Evolutionary conservation across 2,329 filamentous ascomycete genomes (phyloP).

Genomic region (Aspergillus sp.): DNA sequence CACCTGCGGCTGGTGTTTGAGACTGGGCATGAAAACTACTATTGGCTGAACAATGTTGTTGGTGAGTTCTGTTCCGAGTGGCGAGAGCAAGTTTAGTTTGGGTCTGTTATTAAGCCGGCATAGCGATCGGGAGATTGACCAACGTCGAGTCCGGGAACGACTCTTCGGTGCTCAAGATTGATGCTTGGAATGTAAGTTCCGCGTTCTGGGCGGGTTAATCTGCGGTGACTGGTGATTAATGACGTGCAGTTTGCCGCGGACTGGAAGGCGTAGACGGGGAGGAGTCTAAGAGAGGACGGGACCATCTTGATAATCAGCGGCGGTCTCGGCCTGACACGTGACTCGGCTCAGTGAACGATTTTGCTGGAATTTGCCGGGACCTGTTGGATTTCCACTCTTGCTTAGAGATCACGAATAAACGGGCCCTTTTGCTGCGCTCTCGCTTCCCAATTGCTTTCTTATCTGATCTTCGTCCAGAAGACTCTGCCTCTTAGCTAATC

Average conservation of each 20-base stretch:
- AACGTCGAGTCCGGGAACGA: constrained; percentile 8
- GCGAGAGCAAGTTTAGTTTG: not conserved
- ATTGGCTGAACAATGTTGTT: constrained; percentile 30
- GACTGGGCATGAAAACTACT: constrained; percentile 25
- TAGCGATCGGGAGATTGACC: constrained; percentile 25
- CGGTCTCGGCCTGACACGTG: constrained; percentile 26
- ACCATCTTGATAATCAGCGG: constrained; percentile 16
- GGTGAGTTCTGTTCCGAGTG: constrained; percentile 17
- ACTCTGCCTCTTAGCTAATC: constrained; percentile 22
- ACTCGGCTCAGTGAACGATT: constrained; percentile 2
- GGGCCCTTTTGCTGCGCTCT: not conserved
- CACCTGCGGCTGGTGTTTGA: constrained; percentile 26
- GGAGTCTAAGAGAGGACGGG: not conserved
- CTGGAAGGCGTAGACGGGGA: constrained; percentile 15
- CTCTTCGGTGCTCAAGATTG: constrained; percentile 19
- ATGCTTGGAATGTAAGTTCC: constrained; percentile 28
- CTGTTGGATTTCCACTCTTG: not conserved
- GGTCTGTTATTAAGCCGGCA: not conserved
- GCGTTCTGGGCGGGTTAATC: not conserved
- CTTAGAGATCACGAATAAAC: constrained; percentile 10
- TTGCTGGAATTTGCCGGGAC: not conserved
- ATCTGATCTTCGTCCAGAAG: constrained; percentile 11
- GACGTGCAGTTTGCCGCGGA: constrained; percentile 21
- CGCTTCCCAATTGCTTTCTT: not conserved
- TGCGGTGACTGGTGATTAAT: not conserved